Percentiles rank a stretch among this genome's conserved stretches.
phyloP scores from a whole-genome alignment of 805 yeast genomes.

The Hermanozyma aechmeae region DNA sequence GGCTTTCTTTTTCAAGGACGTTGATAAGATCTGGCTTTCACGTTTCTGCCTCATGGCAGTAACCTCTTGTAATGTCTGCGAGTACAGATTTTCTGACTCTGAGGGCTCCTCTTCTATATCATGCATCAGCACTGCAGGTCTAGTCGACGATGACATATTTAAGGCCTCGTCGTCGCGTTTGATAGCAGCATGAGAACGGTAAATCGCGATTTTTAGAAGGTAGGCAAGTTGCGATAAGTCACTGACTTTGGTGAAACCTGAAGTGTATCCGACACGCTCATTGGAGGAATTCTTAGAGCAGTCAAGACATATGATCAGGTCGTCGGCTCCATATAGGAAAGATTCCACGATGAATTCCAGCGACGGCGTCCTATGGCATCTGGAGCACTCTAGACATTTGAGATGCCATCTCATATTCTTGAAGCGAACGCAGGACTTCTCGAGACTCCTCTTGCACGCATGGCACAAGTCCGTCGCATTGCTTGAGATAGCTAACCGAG shows the following conservation, averaged over 20 bases:
- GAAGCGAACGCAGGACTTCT: constrained; percentile 65
- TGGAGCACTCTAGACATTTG: constrained; percentile 59
- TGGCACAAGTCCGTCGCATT: constrained; percentile 72
- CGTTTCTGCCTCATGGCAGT: constrained; percentile 67
- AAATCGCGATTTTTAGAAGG: constrained; percentile 74
- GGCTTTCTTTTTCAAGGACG: constrained; percentile 48
- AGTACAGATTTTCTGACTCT: constrained; percentile 41
- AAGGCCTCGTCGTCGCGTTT: constrained; percentile 7
- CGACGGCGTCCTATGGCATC: constrained; percentile 35
- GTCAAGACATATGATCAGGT: constrained; percentile 44
- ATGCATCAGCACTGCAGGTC: too few species aligned
- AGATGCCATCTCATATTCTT: constrained; percentile 73
- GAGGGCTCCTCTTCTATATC: constrained; percentile 9
- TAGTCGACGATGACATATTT: too few species aligned
- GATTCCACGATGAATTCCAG: constrained; percentile 7
- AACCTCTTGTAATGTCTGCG: constrained; percentile 65
- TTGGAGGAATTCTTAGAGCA: constrained; percentile 44
- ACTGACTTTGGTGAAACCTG: constrained; percentile 55
- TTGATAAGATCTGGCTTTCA: constrained; percentile 50
- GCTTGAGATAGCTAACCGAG: constrained; percentile 36
- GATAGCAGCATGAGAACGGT: constrained; percentile 62
- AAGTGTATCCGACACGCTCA: constrained; percentile 20
- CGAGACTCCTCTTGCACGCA: constrained; percentile 66
- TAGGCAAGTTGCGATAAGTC: constrained; percentile 67
- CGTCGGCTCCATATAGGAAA: constrained; percentile 8